Base-by-base conservation (phyloP, 2,329 filamentous ascomycete genomes). In the Periconia digitata region DNA sequence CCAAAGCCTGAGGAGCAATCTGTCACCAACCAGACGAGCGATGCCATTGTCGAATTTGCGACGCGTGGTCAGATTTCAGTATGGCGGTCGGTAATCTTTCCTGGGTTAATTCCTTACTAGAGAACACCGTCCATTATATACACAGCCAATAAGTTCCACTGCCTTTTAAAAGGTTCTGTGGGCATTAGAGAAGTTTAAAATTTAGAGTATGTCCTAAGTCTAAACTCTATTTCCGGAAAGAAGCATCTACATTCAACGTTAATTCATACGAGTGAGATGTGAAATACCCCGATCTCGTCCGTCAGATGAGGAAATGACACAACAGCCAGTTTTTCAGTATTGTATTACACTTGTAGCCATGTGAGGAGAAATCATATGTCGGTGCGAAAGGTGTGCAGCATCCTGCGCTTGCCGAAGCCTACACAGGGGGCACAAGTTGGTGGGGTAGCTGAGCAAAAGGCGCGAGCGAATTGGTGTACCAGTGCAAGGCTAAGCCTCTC, bases 1-100 rank as follows among this genome's bases (percentile, higher is more conserved):
- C 76, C 76, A 44, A 78, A 60, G 37, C 76, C 76, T 10, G 61
- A 67, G 17, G 74, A 75, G 1, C 68, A 68, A 8, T 74, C 76
- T 5, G 71, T 78, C 44, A 79, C 73, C 49, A 77, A 65, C 73
- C 74, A 78, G 17, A 75, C 27, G 27, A 32, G 27, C 27, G 27
- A 15, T 4, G 27, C 27, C 27, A 32, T 32, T 32, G 10, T 32
- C 10, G 27, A 32, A 15, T 5, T 10, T 32, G 27, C 10, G 3
- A 32, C 12, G 27, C 27, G 27, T 12, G 10, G n/a, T 32, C 27
- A 12, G 27, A 32, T 32, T 12, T 32, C 27, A 12, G 27, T 32
- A 3, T 10, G 27, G 12, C 10, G 3, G n/a, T n/a, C n/a, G n/a
- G n/a, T 12, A 32, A 5, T 32, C 3, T 32, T 15, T 32, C 27